A percentile compares a stretch with the other conserved stretches of the same genome.
phyloP scores from a whole-genome alignment of 257 asterid species.

The Scutellaria barbata region DNA sequence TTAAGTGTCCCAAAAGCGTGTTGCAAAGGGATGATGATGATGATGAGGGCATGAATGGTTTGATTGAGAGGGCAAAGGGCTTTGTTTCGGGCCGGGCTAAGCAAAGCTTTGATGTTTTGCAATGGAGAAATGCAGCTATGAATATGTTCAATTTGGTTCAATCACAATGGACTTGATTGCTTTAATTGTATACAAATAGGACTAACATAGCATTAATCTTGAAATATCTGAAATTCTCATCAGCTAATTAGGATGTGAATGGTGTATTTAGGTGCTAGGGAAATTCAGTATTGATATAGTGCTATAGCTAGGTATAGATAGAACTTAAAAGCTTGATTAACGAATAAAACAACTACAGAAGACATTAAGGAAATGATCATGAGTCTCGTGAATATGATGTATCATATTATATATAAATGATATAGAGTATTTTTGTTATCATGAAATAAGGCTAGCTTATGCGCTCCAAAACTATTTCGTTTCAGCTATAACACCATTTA shows the following conservation, averaged over 20 bases:
- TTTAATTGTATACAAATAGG: not conserved
- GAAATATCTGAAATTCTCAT: not conserved
- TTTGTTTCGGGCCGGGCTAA: constrained; percentile 26
- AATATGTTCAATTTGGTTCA: constrained; percentile 49
- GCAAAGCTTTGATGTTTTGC: constrained; percentile 34
- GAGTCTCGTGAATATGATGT: not conserved
- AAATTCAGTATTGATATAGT: not conserved
- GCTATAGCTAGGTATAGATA: not conserved
- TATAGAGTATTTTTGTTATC: no score
- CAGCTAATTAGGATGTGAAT: not conserved
- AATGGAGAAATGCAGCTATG: constrained; percentile 46
- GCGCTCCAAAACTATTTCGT: no score
- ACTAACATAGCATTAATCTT: not conserved
- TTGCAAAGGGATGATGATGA: not conserved
- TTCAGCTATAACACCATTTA: no score
- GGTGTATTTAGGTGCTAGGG: not conserved
- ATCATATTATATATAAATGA: no score
- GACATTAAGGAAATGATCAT: not conserved
- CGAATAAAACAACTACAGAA: not conserved
- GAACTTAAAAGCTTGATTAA: not conserved
- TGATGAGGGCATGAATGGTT: not conserved
- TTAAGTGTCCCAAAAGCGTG: constrained; percentile 41
- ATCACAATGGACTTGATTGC: constrained; percentile 44
- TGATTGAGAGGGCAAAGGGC: constrained; percentile 45
- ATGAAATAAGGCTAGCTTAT: no score